A percentile compares a stretch with the other conserved stretches of the same genome.
These are phyloP conservation scores for Populus hybrid DNA, from an alignment of 441 rosid genomes.

Conservation along the genomic window DNA sequence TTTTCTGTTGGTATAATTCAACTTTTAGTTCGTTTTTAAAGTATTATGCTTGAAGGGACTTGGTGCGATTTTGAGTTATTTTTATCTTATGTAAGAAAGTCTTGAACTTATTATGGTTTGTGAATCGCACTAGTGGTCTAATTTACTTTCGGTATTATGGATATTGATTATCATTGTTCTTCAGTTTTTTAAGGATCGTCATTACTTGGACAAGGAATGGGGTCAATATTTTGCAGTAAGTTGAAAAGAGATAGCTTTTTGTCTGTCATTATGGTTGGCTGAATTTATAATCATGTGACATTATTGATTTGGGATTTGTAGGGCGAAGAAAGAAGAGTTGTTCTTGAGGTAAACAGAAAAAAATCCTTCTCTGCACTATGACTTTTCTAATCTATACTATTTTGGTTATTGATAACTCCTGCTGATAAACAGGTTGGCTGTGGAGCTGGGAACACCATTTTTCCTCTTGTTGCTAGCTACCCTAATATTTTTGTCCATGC, in stretches of 20 bases:
- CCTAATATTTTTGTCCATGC: slow-evolving; percentile 80
- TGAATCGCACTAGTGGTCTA: not conserved
- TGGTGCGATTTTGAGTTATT: not conserved
- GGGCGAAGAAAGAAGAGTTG: slow-evolving; percentile 48
- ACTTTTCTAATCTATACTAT: not conserved
- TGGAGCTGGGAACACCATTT: slow-evolving; percentile 91
- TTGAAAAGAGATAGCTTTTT: slow-evolving; percentile 13
- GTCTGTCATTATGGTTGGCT: slow-evolving; percentile 8
- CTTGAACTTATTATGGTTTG: not conserved
- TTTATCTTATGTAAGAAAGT: not conserved
- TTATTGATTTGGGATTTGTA: slow-evolving; percentile 22
- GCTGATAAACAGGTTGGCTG: slow-evolving; percentile 69
- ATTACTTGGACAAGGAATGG: slow-evolving; percentile 97
- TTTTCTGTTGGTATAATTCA: not conserved
- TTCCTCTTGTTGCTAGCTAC: slow-evolving; percentile 73
- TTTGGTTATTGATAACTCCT: slow-evolving; percentile 15
- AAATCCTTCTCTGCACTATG: slow-evolving; percentile 1
- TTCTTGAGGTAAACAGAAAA: slow-evolving; percentile 59
- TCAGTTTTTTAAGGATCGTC: slow-evolving; percentile 95
- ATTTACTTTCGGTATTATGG: not conserved
- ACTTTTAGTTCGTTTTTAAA: not conserved
- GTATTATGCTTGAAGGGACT: not conserved
- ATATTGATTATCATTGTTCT: slow-evolving; percentile 2
- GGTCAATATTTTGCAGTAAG: slow-evolving; percentile 76
- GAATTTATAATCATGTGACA: not conserved